Evolutionary conservation across 305 asterid genomes (phyloP).

Genomic region (Fraxinus dipetala): DNA sequence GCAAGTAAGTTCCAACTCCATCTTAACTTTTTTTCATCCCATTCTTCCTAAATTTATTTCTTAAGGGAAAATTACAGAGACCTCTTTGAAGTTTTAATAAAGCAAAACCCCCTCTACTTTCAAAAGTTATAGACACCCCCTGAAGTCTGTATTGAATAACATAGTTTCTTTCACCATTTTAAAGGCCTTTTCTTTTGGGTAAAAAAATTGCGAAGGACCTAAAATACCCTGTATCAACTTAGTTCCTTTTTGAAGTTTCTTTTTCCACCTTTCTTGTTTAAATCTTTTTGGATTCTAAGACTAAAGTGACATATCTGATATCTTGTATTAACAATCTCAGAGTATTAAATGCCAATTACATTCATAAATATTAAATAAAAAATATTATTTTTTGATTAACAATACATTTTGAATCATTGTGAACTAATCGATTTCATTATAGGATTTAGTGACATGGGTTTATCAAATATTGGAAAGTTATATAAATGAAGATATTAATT

Average conservation of each 20-base stretch:
- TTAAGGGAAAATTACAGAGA: background rate
- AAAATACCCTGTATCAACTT: background rate
- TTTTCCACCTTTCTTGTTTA: background rate
- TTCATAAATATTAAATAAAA: background rate
- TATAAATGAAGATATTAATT: background rate
- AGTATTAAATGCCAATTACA: background rate
- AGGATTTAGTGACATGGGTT: background rate
- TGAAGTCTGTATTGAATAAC: background rate
- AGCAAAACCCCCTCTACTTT: background rate
- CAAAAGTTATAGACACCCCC: background rate
- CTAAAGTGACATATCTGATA: background rate
- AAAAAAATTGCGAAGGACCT: background rate
- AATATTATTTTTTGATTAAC: background rate
- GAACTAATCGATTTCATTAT: background rate
- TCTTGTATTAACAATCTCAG: background rate
- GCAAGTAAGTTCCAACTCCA: slow-evolving; percentile 12
- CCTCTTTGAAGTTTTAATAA: background rate
- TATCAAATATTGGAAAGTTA: background rate
- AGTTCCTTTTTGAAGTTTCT: background rate
- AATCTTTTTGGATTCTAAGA: background rate
- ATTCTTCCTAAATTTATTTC: background rate
- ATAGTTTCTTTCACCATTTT: background rate
- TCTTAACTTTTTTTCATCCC: background rate
- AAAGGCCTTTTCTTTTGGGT: background rate
- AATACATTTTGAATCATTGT: background rate